These are phyloP conservation scores for Eutrema heterophyllum DNA, from an alignment of 345 rosid genomes.

Conservation along the genomic window DNA sequence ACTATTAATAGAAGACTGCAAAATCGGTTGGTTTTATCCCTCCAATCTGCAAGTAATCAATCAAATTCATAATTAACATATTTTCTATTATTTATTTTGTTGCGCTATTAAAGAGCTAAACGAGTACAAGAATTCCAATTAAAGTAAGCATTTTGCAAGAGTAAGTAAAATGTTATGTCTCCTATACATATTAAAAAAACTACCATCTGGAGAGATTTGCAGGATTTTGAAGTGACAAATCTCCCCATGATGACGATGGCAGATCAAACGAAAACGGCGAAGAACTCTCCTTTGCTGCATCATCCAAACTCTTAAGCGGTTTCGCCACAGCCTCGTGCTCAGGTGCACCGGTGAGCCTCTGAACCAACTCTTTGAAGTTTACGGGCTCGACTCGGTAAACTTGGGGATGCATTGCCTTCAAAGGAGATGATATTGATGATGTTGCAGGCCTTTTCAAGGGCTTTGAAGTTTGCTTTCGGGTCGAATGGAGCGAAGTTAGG, in stretches of 20 bases:
- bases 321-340: slow-evolving; percentile 12
- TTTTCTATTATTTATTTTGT: neutral
- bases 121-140: neutral
- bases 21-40: too few relatives aligned
- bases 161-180: neutral
- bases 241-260: slow-evolving; percentile 19
- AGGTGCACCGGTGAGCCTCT: slow-evolving; percentile 68
- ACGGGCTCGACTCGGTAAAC: slow-evolving; percentile 78
- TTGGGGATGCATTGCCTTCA: slow-evolving; percentile 55
- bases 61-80: neutral
- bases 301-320: neutral
- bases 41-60: too few relatives aligned
- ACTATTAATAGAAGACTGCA: too few relatives aligned
- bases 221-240: slow-evolving; percentile 19
- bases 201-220: slow-evolving; percentile 14
- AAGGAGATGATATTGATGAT: slow-evolving; percentile 34
- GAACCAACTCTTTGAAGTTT: slow-evolving; percentile 80
- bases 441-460: slow-evolving; percentile 59
- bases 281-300: slow-evolving; percentile 4
- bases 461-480: slow-evolving; percentile 48
- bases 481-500: slow-evolving; percentile 48
- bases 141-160: neutral
- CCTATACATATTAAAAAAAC: neutral
- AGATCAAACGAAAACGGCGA: slow-evolving; percentile 7
- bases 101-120: neutral